Percentiles rank a stretch among this genome's conserved stretches.
phyloP scores from a whole-genome alignment of 768 basidiomycete genomes.

The Holtermannia corniformis region DNA sequence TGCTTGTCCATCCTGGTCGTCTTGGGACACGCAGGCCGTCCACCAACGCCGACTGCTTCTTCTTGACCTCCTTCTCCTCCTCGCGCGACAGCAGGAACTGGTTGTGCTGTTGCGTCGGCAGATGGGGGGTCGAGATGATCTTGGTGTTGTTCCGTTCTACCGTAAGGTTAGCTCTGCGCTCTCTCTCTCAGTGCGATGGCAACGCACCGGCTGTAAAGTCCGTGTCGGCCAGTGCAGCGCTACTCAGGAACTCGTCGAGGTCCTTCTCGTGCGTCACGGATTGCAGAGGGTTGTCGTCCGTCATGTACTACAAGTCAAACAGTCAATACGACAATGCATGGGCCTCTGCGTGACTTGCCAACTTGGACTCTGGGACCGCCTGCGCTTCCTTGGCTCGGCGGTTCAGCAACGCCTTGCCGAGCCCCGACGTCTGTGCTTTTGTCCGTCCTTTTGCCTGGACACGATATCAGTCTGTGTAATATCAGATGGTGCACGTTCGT shows the following conservation, averaged over 20 bases:
- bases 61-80: slow-evolving; percentile 66
- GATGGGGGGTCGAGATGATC: slow-evolving; percentile 40
- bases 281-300: slow-evolving; percentile 60
- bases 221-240: slow-evolving; percentile 85
- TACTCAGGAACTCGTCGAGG: slow-evolving; percentile 89
- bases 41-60: slow-evolving; percentile 65
- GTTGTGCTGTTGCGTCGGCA: slow-evolving; percentile 49
- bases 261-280: slow-evolving; percentile 95
- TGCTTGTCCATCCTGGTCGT: slow-evolving; percentile 78
- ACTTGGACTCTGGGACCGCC: slow-evolving; percentile 50
- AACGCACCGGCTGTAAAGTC: slow-evolving; percentile 86
- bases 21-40: slow-evolving; percentile 73
- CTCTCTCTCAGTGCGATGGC: slow-evolving; percentile 52
- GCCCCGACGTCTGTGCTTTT: slow-evolving; percentile 47
- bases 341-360: slow-evolving; percentile 47
- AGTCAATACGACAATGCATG: not conserved
- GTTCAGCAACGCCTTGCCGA: slow-evolving; percentile 94
- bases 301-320: slow-evolving; percentile 53
- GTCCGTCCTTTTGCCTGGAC: no score
- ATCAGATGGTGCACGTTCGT: not conserved
- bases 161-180: slow-evolving; percentile 50
- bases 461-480: no score
- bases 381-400: slow-evolving; percentile 66
- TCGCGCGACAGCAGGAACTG: slow-evolving; percentile 74
- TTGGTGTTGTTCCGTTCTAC: slow-evolving; percentile 43